Percentiles rank a stretch among this genome's conserved stretches.
Conservation (phyloP, 2,329 filamentous ascomycete genomes). For the Domatiomyces globalis region DNA sequence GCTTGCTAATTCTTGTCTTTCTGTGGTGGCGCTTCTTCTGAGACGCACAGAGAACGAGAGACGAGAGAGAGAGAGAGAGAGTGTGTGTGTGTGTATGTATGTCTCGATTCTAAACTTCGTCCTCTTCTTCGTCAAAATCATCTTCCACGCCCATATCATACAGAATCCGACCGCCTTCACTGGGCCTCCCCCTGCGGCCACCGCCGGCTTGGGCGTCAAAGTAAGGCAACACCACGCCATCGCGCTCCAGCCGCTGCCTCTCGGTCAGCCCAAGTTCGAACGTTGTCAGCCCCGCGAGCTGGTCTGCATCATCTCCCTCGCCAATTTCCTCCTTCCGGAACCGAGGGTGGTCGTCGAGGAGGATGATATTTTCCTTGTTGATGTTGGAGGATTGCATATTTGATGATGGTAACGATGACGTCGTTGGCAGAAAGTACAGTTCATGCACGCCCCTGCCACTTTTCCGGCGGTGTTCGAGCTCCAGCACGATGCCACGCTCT, state of each 20-base stretch:
- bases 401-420: constrained; percentile 30
- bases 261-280: constrained; percentile 82
- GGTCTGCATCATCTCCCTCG: constrained; percentile 31
- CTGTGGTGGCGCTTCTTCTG: constrained; percentile 89
- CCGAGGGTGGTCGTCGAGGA: constrained; percentile 64
- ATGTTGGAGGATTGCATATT: constrained; percentile 24
- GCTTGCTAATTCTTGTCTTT: constrained; percentile 69
- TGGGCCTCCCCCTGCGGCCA: constrained; percentile 41
- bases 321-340: constrained; percentile 41
- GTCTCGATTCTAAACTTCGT: constrained; percentile 52
- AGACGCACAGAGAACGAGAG: constrained; percentile 3
- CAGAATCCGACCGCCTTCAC: constrained; percentile 80
- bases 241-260: constrained; percentile 71
- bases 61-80: neutral
- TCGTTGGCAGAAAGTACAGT: constrained; percentile 42
- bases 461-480: constrained; percentile 74
- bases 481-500: constrained; percentile 51
- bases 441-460: constrained; percentile 67
- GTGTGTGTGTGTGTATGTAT: neutral
- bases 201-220: constrained; percentile 84
- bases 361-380: constrained; percentile 36
- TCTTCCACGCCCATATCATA: constrained; percentile 97
- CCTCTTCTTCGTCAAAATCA: constrained; percentile 91
- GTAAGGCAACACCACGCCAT: constrained; percentile 84
- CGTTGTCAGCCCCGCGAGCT: constrained; percentile 51